A percentile compares a stretch with the other conserved stretches of the same genome.
Conservation (phyloP, 2,329 filamentous ascomycete species). For the Aspergillus sp. region DNA sequence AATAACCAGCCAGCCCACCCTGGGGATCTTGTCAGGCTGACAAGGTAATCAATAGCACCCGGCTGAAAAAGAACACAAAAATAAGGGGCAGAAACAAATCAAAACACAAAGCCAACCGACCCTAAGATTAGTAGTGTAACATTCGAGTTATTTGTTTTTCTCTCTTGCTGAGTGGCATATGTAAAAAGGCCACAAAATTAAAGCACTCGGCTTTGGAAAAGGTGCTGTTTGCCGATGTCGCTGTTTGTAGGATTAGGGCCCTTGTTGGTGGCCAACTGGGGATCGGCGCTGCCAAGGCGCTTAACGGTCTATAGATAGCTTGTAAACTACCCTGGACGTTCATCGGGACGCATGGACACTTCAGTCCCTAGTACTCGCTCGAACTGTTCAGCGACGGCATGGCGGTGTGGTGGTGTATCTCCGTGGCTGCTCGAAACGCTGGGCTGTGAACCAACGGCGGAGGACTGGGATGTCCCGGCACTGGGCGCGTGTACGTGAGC, state of each 20-base stretch:
- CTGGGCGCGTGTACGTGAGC: constrained; percentile 41
- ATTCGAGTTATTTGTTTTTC: neutral
- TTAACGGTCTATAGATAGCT: neutral
- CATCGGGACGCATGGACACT: neutral
- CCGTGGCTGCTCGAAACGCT: constrained; percentile 18
- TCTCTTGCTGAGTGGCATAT: neutral
- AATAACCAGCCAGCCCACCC: no score
- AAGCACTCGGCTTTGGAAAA: neutral
- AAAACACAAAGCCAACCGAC: constrained; percentile 3
- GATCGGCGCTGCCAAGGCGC: neutral
- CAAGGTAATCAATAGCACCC: no score
- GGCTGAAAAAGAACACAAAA: neutral
- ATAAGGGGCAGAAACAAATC: neutral
- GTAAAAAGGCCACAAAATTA: neutral
- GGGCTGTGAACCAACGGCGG: constrained; percentile 1
- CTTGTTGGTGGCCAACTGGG: neutral
- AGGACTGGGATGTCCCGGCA: constrained; percentile 7
- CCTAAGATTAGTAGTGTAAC: constrained; percentile 15
- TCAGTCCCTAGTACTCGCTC: neutral
- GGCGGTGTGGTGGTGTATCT: constrained; percentile 14
- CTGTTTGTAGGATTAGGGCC: no score
- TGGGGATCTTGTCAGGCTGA: no score
- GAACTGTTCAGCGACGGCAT: neutral
- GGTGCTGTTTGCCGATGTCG: no score
- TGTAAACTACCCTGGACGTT: neutral